Base-by-base conservation (phyloP, 2,329 filamentous ascomycete species). In the Colletotrichum sp. region DNA sequence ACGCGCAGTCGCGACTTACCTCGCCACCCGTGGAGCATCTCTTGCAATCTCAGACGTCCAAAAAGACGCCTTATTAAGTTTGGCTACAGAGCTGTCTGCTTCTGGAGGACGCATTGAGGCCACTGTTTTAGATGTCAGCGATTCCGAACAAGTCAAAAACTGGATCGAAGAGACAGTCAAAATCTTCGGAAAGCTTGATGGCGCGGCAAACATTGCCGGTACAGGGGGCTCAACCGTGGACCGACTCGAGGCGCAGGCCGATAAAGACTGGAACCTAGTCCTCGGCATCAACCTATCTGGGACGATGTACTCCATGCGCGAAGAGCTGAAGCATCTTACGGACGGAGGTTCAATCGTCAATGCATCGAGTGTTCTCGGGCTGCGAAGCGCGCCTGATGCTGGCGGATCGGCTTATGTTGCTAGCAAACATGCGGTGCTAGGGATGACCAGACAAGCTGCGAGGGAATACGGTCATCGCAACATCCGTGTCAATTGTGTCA, bases 11-110 rank as follows among this genome's bases (percentile, higher is more conserved):
- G 86, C 88, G 8, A 81, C 84, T 24, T 82, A 87, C 24, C 83
- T 89, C 3, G 84, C 86, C 71, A 78, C 80, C 1, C 82, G 84
- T 26, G 89, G 88, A 24, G 88, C 88, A 1, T 81, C 76, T 4
- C 78, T 91, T 13, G 88, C 88, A 4, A 81, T 90, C 5, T 88
- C 86, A 8, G 89, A 91, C 78, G 81, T 90, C 67, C 83, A 87
- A 57, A 75, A 80, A 7, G 78, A 80, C 0, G 80, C 82, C 0
- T 83, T 90, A 1, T 62, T 76, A n/a, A 26, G 65, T 13, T 28
- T 77, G 5, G 78, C 80, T 1, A 52, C 68, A 12, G 30, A 76
- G 16, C 24, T 67, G 16, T 49, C 36, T 0, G 28, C 36, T 7
- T 2, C 72, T 10, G 52, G 44, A 0, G 21, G 63, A 6, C 36